phyloP scores from a whole-genome alignment of 73 alveolate genomes.

The Diophrys appendiculata region DNA sequence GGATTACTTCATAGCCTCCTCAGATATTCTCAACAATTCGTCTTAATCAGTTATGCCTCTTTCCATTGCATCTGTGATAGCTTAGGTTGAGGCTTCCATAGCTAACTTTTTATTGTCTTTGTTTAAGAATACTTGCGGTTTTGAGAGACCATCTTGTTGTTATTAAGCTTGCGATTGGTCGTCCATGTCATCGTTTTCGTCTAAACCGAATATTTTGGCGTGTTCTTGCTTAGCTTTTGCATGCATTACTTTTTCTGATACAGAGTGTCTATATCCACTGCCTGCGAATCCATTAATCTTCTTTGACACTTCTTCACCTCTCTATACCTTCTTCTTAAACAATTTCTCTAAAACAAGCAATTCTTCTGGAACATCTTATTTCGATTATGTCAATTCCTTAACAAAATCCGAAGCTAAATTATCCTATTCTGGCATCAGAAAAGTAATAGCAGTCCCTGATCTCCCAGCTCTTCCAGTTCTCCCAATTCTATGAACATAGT shows the following conservation, averaged over 20 bases:
- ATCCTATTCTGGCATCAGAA: slow-evolving; percentile 92
- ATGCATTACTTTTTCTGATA: slow-evolving; percentile 85
- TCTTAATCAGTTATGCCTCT: slow-evolving; percentile 75
- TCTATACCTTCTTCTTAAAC: slow-evolving; percentile 82
- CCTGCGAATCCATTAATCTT: slow-evolving; percentile 89
- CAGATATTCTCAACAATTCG: slow-evolving; percentile 78
- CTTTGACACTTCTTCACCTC: slow-evolving; percentile 95
- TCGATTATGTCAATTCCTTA: slow-evolving; percentile 89
- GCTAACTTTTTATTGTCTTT: slow-evolving; percentile 94
- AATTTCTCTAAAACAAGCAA: slow-evolving; percentile 80
- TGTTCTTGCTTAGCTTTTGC: slow-evolving; percentile 79
- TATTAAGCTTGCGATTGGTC: too few species aligned
- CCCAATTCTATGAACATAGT: slow-evolving; percentile 98
- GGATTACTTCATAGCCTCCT: slow-evolving; percentile 87
- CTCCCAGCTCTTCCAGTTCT: slow-evolving; percentile 99
- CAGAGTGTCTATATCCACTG: slow-evolving; percentile 92
- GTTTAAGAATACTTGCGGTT: too few species aligned
- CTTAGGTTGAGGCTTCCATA: slow-evolving; percentile 83
- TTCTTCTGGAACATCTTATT: slow-evolving; percentile 89
- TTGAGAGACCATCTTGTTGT: too few species aligned
- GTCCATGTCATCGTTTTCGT: slow-evolving; percentile 82
- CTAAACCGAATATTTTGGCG: slow-evolving; percentile 78
- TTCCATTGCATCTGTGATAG: slow-evolving; percentile 80
- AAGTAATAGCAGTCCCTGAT: slow-evolving; percentile 96
- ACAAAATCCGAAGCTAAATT: slow-evolving; percentile 91